Base-by-base conservation (phyloP, 1,139 yeast genomes). In the Wickerhamiella infanticola region DNA sequence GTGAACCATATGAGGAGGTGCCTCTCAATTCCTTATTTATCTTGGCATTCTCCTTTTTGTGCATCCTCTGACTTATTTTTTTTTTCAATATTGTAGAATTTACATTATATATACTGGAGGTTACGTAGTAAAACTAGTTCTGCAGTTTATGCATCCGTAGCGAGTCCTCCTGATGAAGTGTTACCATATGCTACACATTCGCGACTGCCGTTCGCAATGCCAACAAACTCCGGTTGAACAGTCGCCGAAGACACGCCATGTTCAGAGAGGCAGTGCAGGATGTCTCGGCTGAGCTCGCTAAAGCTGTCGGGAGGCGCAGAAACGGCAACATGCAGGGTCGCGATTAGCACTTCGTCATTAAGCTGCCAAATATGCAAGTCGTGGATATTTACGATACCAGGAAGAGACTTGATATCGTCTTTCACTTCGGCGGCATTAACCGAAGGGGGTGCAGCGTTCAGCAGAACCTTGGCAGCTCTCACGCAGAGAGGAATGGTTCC, bases 341-440 rank as follows among this genome's bases (percentile, higher is more conserved):
- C 96, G 59, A 90, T 84, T 55, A 79, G 72, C 47, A 84, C 74
- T 53, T 81, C 83, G 65, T 90, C 98, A 48, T 88, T 84, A 55
- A 90, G 72, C 61, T 86, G 90, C 98, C 98, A 90, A 50, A 90
- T 81, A 62, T 90, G 98, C 70, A 90, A 79, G 61, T 90, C 98
- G 62, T 90, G 98, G 39, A 90, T 78, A 3, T 93, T 83, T 51
- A 76, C 72, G 45, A 90, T 93, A 26, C 88, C 83, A 1, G 77
- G 74, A 5, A 68, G 56, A 27, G 88, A 71, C 45, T 70, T 67
- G 45, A 90, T 80, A 51, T 82, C 83, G 43, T 72, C 69, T 48
- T 80, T 74, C 41, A 90, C 85, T 42, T 73, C 73, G 50, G 81
- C 81, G 11, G 94, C 80, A 55, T 86, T 77, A 46, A 90, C 72